Conservation (phyloP, 1,139 yeast species). For the Magnusiomyces sp. region DNA sequence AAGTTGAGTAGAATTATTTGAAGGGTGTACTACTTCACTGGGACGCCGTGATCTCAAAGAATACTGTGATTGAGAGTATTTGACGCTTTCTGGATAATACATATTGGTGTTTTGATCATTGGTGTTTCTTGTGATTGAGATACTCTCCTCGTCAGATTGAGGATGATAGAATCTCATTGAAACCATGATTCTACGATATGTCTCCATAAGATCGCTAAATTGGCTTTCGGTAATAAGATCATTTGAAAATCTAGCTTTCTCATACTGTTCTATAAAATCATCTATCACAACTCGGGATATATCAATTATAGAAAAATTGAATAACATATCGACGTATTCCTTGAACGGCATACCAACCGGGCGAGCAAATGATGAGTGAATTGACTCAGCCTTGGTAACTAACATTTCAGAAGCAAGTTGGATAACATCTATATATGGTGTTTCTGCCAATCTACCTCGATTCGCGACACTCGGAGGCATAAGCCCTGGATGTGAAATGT, state of each 20-base stretch:
- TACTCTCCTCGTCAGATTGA: no score
- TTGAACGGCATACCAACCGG: conserved; percentile 38
- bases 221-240: conserved; percentile 50
- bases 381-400: conserved; percentile 40
- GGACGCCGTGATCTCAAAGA: no score
- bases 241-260: conserved; percentile 60
- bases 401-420: conserved; percentile 26
- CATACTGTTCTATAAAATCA: conserved; percentile 54
- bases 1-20: no score
- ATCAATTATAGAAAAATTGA: conserved; percentile 20
- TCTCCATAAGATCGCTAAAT: conserved; percentile 51
- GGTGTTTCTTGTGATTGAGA: no score
- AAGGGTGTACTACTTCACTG: no score
- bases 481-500: conserved; percentile 57
- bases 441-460: conserved; percentile 44
- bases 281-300: conserved; percentile 20
- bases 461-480: conserved; percentile 32
- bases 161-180: not conserved
- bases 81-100: no score
- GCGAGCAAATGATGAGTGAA: conserved; percentile 37
- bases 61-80: no score
- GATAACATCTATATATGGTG: conserved; percentile 58
- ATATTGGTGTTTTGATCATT: no score
- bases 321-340: conserved; percentile 42
- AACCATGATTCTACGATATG: conserved; percentile 27